phyloP scores from a whole-genome alignment of 225 moss, liverwort and hornwort genomes.

The Physcomitrium patens region DNA sequence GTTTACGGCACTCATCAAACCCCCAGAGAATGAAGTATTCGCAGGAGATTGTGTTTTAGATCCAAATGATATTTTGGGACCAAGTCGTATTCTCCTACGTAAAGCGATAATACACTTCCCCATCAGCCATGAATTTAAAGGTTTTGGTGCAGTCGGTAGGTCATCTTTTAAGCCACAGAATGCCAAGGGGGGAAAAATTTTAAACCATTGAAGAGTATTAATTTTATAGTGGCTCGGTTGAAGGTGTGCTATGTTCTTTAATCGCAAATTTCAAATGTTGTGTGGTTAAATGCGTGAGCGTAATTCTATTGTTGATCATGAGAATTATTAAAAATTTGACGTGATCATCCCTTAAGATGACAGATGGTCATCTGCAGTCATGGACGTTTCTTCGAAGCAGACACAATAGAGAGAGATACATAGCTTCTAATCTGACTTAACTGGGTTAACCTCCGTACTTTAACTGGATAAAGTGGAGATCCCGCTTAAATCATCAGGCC shows the following conservation, averaged over 20 bases:
- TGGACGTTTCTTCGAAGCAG: too few species aligned
- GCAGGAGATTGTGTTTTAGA: not conserved
- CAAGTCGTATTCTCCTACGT: not conserved
- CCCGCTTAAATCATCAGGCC: fast-evolving
- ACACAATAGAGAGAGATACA: too few species aligned
- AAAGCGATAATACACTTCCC: not conserved
- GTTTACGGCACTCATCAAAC: not conserved
- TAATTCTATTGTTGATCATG: too few species aligned
- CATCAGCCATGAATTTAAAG: not conserved
- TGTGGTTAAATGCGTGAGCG: too few species aligned
- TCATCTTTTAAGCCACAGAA: not conserved
- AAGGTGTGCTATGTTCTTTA: too few species aligned
- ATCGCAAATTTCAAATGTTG: too few species aligned
- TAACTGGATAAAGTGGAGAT: not conserved
- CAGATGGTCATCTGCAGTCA: too few species aligned
- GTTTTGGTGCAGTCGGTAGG: not conserved
- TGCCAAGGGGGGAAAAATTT: not conserved
- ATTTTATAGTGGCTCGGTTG: too few species aligned
- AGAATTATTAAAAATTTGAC: too few species aligned
- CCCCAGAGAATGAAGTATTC: not conserved
- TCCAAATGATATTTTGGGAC: constrained; percentile 3
- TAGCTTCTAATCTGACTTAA: not conserved
- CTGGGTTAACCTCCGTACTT: not conserved
- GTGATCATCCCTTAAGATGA: too few species aligned
- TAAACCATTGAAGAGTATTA: too few species aligned